Base-by-base conservation (phyloP, 2,329 filamentous ascomycete species). In the Colletotrichum higginsianum region DNA sequence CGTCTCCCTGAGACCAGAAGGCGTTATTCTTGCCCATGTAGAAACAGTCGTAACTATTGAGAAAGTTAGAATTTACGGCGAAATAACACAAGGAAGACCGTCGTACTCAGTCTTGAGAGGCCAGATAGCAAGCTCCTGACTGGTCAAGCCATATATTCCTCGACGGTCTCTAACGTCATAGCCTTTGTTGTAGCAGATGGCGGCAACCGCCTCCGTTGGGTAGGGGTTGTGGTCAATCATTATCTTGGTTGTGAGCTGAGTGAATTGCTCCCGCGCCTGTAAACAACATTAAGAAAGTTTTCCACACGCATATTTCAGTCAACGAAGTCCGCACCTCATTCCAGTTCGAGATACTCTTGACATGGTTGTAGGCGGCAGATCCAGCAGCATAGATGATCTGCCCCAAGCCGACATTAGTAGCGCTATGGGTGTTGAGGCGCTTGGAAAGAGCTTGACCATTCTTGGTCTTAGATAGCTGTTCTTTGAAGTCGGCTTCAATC, bases 211-310 rank as follows among this genome's bases (percentile, higher is more conserved):
- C n/a, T 47, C 49, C 2, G 15, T 26, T 6, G 65, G n/a, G 49
- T 67, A 55, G 7, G 65, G 65, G 50, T 67, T 67, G 2, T 67
- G 50, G 3, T 61, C 47, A 40, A 67, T 42, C 65, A 67, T 67
- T 9, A 55, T 40, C 11, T 67, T n/a, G n/a, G 65, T 67, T 1
- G 42, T 50, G 23, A 56, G 42, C 42, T 67, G 57, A 1, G 42
- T 57, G 50, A 67, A 67, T n/a, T 53, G 40, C 30, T 57, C 50
- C 18, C 65, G 49, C 2, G 49, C 65, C 57, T 63, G 26, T n/a
- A 1, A 4, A 35, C 13, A 44, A 4, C 15, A 13, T 26, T 26
- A 26, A 4, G 26, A 4, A 26, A 26, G 26, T 26, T 26, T 26
- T 3, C 26, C 26, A 1, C 26, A 26, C 4, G 26, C 26, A 26